Evolutionary conservation across 2,329 filamentous ascomycete genomes (phyloP).

Genomic region (Cryphonectria carpinicola): DNA sequence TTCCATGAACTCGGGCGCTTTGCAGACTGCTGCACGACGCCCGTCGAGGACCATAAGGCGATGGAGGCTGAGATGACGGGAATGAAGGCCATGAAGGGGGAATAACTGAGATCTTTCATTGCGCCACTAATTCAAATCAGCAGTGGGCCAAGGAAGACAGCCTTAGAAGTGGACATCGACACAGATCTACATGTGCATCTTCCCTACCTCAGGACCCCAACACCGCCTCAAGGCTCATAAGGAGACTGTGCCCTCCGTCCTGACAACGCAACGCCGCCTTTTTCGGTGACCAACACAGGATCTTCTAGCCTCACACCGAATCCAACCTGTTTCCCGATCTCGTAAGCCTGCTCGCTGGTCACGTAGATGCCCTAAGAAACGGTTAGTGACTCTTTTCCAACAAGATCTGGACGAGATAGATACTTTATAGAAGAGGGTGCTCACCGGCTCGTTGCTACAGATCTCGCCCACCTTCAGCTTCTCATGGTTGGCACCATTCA

Average conservation of each 20-base stretch:
- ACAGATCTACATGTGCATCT: neutral
- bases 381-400: neutral
- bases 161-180: neutral
- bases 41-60: no score
- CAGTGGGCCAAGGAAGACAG: neutral
- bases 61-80: no score
- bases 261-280: conserved; percentile 35
- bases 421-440: conserved; percentile 4
- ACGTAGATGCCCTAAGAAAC: conserved; percentile 36
- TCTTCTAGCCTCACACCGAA: conserved; percentile 38
- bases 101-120: neutral
- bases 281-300: conserved; percentile 36
- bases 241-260: conserved; percentile 37
- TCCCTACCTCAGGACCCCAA: neutral
- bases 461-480: conserved; percentile 35
- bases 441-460: conserved; percentile 37
- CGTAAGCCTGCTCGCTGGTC: conserved; percentile 36
- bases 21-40: no score
- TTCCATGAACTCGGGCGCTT: no score
- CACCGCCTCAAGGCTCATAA: conserved; percentile 32
- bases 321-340: conserved; percentile 33
- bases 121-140: neutral
- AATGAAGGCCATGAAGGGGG: no score
- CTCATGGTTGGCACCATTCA: conserved; percentile 38
- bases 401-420: neutral